Percentiles rank a stretch among this genome's conserved stretches.
These are phyloP conservation scores for Termitomyces sp. DNA, from an alignment of 768 basidiomycete genomes.

Conservation along the genomic window DNA sequence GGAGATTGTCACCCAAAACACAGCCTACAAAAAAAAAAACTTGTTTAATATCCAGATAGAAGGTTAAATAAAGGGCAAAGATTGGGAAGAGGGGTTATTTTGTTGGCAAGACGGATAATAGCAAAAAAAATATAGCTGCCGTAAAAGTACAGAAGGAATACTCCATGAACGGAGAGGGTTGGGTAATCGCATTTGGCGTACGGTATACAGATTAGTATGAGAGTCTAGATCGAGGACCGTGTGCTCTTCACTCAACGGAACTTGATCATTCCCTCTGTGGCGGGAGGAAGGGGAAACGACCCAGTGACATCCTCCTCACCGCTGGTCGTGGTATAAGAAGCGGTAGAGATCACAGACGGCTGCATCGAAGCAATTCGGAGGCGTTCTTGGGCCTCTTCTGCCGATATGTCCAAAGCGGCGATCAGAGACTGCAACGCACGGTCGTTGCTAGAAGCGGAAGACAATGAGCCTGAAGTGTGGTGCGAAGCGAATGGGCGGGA, in stretches of 20 bases:
- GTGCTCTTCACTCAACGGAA: slow-evolving; percentile 1
- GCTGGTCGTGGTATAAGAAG: slow-evolving; percentile 24
- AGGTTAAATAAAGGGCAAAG: background rate
- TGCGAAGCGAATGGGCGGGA: slow-evolving; percentile 30
- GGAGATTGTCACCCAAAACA: background rate
- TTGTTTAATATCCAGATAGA: background rate
- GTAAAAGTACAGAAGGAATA: background rate
- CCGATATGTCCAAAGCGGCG: slow-evolving; percentile 52
- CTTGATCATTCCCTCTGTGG: slow-evolving; percentile 3
- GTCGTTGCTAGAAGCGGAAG: slow-evolving; percentile 40
- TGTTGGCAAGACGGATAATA: background rate
- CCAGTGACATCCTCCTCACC: slow-evolving; percentile 32
- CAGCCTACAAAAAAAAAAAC: background rate
- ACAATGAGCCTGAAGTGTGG: slow-evolving; percentile 23
- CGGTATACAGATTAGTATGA: slow-evolving; percentile 5
- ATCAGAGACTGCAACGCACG: slow-evolving; percentile 60
- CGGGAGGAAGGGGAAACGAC: slow-evolving; percentile 36
- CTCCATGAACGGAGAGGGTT: background rate
- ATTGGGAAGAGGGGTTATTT: background rate
- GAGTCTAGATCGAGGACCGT: slow-evolving; percentile 1
- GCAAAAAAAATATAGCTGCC: background rate
- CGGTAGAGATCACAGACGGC: slow-evolving; percentile 37
- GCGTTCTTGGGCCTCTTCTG: slow-evolving; percentile 40
- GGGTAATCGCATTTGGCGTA: background rate
- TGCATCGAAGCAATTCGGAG: slow-evolving; percentile 56